Evolutionary conservation across 495 filamentous ascomycete genomes (phyloP), one percentile per base, ranked within the genome.

Genomic region (Zalerion maritima): DNA sequence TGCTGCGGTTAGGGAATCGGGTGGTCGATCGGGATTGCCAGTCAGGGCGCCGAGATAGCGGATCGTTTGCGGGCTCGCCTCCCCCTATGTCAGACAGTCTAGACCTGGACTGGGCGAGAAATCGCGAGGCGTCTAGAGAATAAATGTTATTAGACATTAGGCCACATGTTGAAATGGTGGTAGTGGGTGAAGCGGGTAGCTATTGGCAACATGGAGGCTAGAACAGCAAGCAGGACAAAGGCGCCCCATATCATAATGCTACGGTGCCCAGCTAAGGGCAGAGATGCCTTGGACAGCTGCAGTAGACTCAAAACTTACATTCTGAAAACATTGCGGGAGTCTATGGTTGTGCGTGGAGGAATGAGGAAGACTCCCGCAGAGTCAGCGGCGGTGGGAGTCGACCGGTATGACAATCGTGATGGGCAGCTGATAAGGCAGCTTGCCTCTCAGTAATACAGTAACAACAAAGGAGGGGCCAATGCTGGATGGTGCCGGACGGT

Each of bases 31-130:
- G n/a, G n/a, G 53, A 36, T 13, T 49, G 8, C 21, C 46, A 31
- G 18, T 63, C 59, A 22, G 44, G 20, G 22, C 12, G 20, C 11
- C 7, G 10, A 14, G 3, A 5, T 20, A 18, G n/a, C 27, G 18
- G 63, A 34, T 60, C 61, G 58, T 51, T 69, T 27, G 80, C 76
- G 14, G 68, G 62, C 38, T 73, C 73, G 29, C 61, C 54, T n/a
- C n/a, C n/a, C 21, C 26, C 54, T 51, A 77, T 62, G 57, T 66
- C 69, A 28, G 71, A 77, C 22, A 71, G 34, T 12, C 84, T 75
- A 19, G 89, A 92, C 59, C 94, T 86, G 31, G 89, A 96, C 69
- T 97, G 89, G 28, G 89, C 85, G 37, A 97, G 75, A 50, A 97
- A 97, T 29, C 78, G 78, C 31, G 91, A 96, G 42, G 89, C 89